Evolutionary conservation across 176 grass and related monocot species (phyloP), one percentile per base, ranked within the genome.

Genomic region (Stipa capillata): DNA sequence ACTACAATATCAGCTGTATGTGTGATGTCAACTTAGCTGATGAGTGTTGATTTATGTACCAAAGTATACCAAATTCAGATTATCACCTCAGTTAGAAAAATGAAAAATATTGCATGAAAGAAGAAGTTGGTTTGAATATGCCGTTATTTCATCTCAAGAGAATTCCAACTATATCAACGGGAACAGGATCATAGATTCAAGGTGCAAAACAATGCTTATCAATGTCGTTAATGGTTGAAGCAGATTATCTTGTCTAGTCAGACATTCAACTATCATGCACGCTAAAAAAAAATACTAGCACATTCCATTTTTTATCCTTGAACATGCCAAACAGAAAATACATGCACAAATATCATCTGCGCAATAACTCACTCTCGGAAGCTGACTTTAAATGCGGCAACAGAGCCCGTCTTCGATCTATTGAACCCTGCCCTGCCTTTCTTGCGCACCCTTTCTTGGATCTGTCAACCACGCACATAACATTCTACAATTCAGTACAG

Each of bases 351-450:
- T 69, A 59, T 12, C 31, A 32, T 18, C 16, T 32, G 7, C 18
- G 6, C 34, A 34, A 36, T 6, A 80, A 91, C 89, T 88, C 78
- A 94, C 94, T 97, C 91, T 86, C 85, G 85, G 60, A 97, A 97
- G 85, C 82, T 97, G 65, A 97, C 94, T 90, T 97, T 93, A 24
- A 97, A 97, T 13, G 87, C 79, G 42, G 91, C 73, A 55, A 97
- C 74, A 5, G 87, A 97, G 51, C 94, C 94, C 37, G 91, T 90
- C 74, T 88, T 93, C 5, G 89, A 89, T 52, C 89, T 90, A 40
- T 72, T 76, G 79, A 97, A 92, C 6, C 91, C 82, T 11, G 49
- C 89, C 79, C 87, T 85, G 58, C 89, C 94, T 81, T 94, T 97
- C 63, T 56, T 90, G 35, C 81, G 84, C 56, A 97, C 79, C 72